Evolutionary conservation across 2,329 filamentous ascomycete genomes (phyloP), one percentile per base, ranked within the genome.

Genomic region (Mycosphaerella sp.): DNA sequence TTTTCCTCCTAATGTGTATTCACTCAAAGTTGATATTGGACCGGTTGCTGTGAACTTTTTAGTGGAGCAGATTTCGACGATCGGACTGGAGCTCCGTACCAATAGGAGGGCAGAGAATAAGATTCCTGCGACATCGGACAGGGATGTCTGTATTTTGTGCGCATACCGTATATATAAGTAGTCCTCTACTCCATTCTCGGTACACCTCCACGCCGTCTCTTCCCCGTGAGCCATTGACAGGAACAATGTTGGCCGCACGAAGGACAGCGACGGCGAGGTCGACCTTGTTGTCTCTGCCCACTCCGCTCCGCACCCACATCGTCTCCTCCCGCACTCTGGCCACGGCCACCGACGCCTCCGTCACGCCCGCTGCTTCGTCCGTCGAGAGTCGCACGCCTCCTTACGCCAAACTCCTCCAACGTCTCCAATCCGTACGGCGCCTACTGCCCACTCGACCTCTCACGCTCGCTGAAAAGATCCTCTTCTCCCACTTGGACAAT

Each of bases 381-480:
- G 61, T 79, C 58, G 73, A 75, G 51, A 77, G 80, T 29, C 81
- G 83, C 60, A 84, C 81, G 61, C 87, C 89, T 45, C 88, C 88
- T 29, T 96, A 96, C 73, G 79, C 85, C 64, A 90, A 85, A 72
- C 86, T 95, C 48, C 80, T 91, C 68, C 80, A 80, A 66, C 87
- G 85, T 64, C 85, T 95, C 59, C 78, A 82, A 59, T 78, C 89
- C 68, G 91, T 95, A 32, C 79, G 83, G 51, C 80, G 81, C 51
- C 81, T 95, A 8, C 80, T 96, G 34, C 73, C 77, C 7, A 71
- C 71, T 12, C 74, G 79, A 31, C 72, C 78, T 53, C 81, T 98
- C 56, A 96, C 92, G 2, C 81, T 98, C 54, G 90, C 93, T 59
- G 93, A 98, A 75, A 98, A 98, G 81, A 96, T 98, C 66, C 81